Base-by-base conservation (phyloP, 306 rosid genomes). In the Arachis stenosperma region DNA sequence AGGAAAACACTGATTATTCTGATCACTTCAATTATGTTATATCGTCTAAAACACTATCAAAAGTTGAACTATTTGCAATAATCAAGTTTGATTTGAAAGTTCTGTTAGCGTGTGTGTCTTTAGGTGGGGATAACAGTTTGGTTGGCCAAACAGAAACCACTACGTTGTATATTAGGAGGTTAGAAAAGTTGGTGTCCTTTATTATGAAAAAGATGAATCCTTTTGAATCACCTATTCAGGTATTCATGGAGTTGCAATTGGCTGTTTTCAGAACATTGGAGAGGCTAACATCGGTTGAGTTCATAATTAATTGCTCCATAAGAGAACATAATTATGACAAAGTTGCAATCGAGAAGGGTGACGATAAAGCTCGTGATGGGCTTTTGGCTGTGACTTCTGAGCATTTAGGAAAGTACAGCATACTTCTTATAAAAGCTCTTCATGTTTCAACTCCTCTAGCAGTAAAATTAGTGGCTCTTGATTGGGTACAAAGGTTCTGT, bases 31-130 rank as follows among this genome's bases (percentile, higher is more conserved):
- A 47, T 61, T 77, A 64, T 73, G 69, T 42, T 69, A 55, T 61
- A 55, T 74, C 75, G 69, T 69, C 82, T 27, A 88, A 81, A 81
- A 40, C 80, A 46, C 84, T 77, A 83, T 90, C 98, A 36, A 82
- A 82, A 65, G 79, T 67, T 76, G 98, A 93, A 78, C 70, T 93
- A 74, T 81, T 78, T 67, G 91, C 98, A 2, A 68, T 93, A 65
- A 77, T 90, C 76, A 87, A 86, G 74, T 93, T 93, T 87, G 93
- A 90, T 85, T 83, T 90, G 80, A 89, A 81, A 86, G 92, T 89
- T 76, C 52, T 93, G 43, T 86, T 89, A 84, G 85, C 96, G 27
- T 84, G 92, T 74, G 84, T 89, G 82, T 58, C 84, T 69, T 69
- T 80, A 75, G 77, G 79, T 52, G 86, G 76, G 80, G 85, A 70